Base-by-base conservation (phyloP, 1,139 yeast species). In the Chernovozyma aurita region DNA sequence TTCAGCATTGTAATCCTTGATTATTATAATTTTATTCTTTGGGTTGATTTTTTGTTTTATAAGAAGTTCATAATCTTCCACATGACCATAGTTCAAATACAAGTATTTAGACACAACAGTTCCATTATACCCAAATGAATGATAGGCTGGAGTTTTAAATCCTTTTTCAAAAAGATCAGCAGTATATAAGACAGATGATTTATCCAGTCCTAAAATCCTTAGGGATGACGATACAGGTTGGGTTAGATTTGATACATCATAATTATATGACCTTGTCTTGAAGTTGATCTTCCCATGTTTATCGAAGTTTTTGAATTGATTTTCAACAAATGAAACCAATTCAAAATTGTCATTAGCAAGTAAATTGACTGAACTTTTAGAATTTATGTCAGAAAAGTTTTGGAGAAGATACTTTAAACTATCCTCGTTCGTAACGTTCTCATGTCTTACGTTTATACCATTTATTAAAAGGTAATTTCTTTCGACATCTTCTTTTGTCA, bases 401-500 rank as follows among this genome's bases (percentile, higher is more conserved):
- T 32, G 36, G 22, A 50, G 34, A 12, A 18, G 16, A 21, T 13
- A 24, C 7, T 16, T 22, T 15, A 37, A 12, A 8, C 21, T 18
- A n/a, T 37, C 30, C 28, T 33, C 40, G 14, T 20, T 18, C 13
- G 32, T 32, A 8, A 18, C 14, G 22, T 25, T 20, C 4, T 15
- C 27, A 15, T n/a, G 32, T 12, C 43, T 35, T 17, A 45, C 35
- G 37, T 52, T 53, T 4, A 58, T 52, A 1, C 68, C 66, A 32
- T 59, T 53, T 37, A 52, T 50, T 13, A 53, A 43, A 21, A 61
- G 42, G 35, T 43, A 61, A 30, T 52, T 59, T 33, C 90, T 57
- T 45, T 79, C 74, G 21, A 80, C 72, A 43, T 83, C 92, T n/a
- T 76, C 69, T 42, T 71, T 73, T 3, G 88, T 79, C 34, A 82